A percentile compares a stretch with the other conserved stretches of the same genome.
Conservation (phyloP, 352 stramenopile genomes). For the Stramenopiles sp. region DNA sequence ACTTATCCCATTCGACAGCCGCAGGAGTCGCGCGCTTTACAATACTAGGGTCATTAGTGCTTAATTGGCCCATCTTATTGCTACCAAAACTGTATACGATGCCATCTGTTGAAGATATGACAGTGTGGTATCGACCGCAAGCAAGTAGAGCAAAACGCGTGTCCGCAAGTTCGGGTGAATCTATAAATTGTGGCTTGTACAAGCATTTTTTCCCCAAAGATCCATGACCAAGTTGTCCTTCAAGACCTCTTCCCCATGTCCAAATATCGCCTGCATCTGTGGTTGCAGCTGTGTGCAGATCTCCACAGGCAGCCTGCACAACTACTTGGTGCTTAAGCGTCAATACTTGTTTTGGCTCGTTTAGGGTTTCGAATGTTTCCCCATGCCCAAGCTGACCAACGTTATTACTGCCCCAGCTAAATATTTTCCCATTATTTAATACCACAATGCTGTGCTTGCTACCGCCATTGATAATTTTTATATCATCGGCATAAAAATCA, state of each 20-base stretch:
- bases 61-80: background rate
- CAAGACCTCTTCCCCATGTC: conserved; percentile 58
- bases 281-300: conserved; percentile 42
- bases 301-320: conserved; percentile 40
- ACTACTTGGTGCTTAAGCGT: conserved; percentile 29
- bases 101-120: background rate
- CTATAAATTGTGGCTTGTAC: background rate
- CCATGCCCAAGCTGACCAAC: background rate
- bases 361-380: background rate
- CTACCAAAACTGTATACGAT: background rate
- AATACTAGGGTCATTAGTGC: background rate
- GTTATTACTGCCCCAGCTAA: background rate
- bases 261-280: conserved; percentile 56
- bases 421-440: background rate
- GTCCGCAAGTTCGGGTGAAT: background rate
- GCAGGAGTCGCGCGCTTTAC: background rate
- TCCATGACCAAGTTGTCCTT: conserved; percentile 52
- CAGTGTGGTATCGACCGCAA: background rate
- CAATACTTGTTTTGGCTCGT: background rate
- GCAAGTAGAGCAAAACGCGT: background rate
- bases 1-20: background rate
- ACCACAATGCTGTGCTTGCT: background rate
- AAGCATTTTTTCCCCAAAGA: conserved; percentile 16
- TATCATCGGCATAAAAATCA: background rate
- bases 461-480: background rate